Evolutionary conservation across 2,329 filamentous ascomycete species (phyloP), one percentile per base, ranked within the genome.

Genomic region (Fusarium sp.): DNA sequence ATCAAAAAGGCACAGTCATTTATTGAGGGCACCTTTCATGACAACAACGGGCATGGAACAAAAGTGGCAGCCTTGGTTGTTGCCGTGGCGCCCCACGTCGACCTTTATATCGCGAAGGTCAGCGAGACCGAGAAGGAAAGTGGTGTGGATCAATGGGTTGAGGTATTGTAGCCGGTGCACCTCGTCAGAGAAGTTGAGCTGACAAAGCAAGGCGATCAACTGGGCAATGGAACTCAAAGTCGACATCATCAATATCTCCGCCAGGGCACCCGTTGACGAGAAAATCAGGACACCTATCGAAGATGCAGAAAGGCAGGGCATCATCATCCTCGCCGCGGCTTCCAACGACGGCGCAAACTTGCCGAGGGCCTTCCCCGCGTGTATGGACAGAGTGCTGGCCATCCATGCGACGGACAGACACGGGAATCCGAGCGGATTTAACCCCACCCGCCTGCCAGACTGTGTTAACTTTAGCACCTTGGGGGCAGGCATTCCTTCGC

Each of bases 201-300:
- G 18, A 27, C 24, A n/a, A 34, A 47, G 10, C 14, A 5, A 69
- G 66, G 66, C 66, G 14, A 60, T 69, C 31, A 24, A 52, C 6
- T 65, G 66, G 66, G 66, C 66, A 29, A 45, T 56, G 4, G n/a
- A 37, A 2, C 18, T 13, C 20, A 40, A 57, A 6, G 62, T 52
- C 18, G 14, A 69, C 27, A 69, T 69, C 27, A 69, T 69, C 54
- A 61, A 56, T 18, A 66, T 69, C 16, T 69, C 66, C 10, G 60
- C 31, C 31, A 31, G 10, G 29, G 29, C 10, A 31, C 29, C 29
- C 29, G 10, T 11, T 31, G 10, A 31, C 9, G 4, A 31, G 29
- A 10, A 31, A 31, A 31, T 31, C 29, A 22, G 14, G 14, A 18
- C 22, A 11, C 34, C 45, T 34, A 61, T 66, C 40, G 4, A 3